These are phyloP conservation scores for Neoarthrinium moseri DNA, from an alignment of 2,329 filamentous ascomycete genomes.

Conservation along the genomic window DNA sequence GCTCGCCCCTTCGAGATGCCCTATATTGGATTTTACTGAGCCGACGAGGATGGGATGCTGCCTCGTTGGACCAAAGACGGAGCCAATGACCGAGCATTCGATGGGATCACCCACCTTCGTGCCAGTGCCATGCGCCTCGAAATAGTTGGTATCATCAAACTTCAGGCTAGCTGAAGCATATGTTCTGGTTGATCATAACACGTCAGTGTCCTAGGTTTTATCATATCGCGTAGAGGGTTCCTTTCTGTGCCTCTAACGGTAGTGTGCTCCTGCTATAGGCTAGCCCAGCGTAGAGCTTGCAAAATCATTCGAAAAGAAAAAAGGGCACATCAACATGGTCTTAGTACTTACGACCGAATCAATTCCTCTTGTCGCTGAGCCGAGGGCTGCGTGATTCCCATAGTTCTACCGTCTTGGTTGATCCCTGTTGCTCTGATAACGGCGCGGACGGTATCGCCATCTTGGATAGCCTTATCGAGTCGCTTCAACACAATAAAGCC, in stretches of 20 bases:
- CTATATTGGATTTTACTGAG: background rate
- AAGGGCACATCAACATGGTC: no score
- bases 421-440: conserved; percentile 2
- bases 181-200: no score
- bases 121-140: conserved; percentile 24
- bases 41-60: background rate
- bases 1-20: background rate
- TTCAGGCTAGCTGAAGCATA: conserved; percentile 17
- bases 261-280: no score
- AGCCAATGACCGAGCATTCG: conserved; percentile 20
- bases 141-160: conserved; percentile 12
- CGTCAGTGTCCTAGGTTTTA: no score
- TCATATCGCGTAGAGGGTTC: no score
- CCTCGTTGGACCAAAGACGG: conserved; percentile 3
- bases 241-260: no score
- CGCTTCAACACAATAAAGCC: conserved; percentile 10
- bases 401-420: conserved; percentile 1
- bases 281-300: no score
- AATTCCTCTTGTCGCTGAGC: conserved; percentile 28
- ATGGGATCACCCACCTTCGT: conserved; percentile 18
- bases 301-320: no score
- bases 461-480: conserved; percentile 9
- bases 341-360: no score
- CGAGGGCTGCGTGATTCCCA: conserved; percentile 3
- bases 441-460: conserved; percentile 12